Evolutionary conservation across 1,139 yeast species (phyloP), one percentile per base, ranked within the genome.

Genomic region (Candida labiduridarum): DNA sequence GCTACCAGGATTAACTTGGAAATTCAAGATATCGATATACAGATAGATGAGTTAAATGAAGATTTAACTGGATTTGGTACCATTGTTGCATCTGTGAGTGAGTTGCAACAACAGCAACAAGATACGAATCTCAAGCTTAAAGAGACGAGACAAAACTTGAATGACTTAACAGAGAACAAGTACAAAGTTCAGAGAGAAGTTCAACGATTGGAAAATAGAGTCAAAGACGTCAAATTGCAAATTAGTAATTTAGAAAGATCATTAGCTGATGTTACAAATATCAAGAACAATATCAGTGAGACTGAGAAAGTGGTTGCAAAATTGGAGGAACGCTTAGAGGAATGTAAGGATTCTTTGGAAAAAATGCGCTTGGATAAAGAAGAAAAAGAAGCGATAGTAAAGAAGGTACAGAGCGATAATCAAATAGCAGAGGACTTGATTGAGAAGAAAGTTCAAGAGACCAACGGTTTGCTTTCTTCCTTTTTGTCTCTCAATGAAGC

Each of bases 161-260:
- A 69, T 9, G 72, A 69, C 1, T 61, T 80, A 31, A 72, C 70
- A 7, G 83, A 80, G 14, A 72, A 74, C 11, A 81, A 81, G 54
- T 88, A 85, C 51, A 53, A 61, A 3, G 70, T 69, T 16, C 79
- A 79, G 31, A 74, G 73, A 44, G 84, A 80, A 44, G 57, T 80
- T 27, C 71, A 76, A n/a, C 70, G 73, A 18, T 59, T 85, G 30
- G 84, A 86, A 46, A 77, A 69, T 44, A 66, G 69, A 30, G 68
- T 87, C 8, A 83, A 85, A 54, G 91, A 87, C 57, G 78, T 79
- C 52, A 78, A 76, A 56, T 66, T 85, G 25, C 65, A 65, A 3
- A 79, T 89, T 9, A 80, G 83, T 56, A 79, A 80, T 50, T 66
- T 85, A 46, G 88, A 85, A 56, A 74, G 71, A 45, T 65, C 80